These are phyloP conservation scores for Colletotrichum tropicicola DNA, from an alignment of 2,329 filamentous ascomycete genomes.

Conservation along the genomic window DNA sequence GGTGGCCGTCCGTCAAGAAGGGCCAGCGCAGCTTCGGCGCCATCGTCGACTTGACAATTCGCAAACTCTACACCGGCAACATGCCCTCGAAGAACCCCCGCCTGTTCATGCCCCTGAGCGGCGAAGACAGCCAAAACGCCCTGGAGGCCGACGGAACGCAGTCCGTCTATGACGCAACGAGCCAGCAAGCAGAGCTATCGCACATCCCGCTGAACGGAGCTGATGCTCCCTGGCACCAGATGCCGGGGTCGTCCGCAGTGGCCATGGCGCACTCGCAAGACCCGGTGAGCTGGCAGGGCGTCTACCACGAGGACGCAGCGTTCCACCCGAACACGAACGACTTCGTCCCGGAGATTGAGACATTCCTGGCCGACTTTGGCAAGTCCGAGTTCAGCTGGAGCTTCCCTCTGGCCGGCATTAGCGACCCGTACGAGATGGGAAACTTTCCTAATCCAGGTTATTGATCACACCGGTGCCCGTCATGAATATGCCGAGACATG, in stretches of 20 bases:
- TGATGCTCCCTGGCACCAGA: conserved; percentile 13
- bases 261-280: background rate
- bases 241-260: background rate
- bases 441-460: conserved; percentile 1
- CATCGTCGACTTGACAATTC: conserved; percentile 38
- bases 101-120: background rate
- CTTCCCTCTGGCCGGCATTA: conserved; percentile 18
- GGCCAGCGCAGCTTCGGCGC: conserved; percentile 41
- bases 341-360: conserved; percentile 24
- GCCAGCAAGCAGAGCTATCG: background rate
- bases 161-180: background rate
- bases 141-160: background rate
- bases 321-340: background rate
- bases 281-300: conserved; percentile 9
- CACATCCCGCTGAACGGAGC: background rate
- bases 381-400: conserved; percentile 29
- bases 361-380: conserved; percentile 27
- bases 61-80: conserved; percentile 27
- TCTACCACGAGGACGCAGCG: background rate
- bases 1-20: conserved; percentile 47
- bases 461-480: background rate
- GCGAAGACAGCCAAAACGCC: background rate
- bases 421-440: conserved; percentile 1
- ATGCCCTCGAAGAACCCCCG: conserved; percentile 22
- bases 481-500: background rate